Base-by-base conservation (phyloP, 2,329 filamentous ascomycete species). In the Aspergillus pseudoterreus region DNA sequence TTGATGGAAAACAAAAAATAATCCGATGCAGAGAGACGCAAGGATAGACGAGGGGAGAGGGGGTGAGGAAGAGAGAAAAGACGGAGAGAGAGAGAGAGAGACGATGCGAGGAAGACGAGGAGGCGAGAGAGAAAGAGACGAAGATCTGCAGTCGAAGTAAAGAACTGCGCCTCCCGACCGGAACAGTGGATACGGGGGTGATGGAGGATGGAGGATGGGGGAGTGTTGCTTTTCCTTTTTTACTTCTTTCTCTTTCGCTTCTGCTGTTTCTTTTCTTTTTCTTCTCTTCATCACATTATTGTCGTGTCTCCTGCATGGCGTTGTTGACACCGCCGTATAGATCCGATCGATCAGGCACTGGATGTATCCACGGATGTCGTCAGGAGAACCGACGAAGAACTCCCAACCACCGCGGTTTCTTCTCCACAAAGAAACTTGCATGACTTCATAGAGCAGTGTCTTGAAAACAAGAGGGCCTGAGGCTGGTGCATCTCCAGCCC, bases 11-110 rank as follows among this genome's bases (percentile, higher is more conserved):
- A 36, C 41, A 22, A 35, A 15, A 24, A 32, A 14, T 11, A 47
- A n/a, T 30, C n/a, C 30, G 35, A 14, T 12, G 9, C 11, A 27
- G 33, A 49, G 19, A 33, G 39, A 21, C 15, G 21, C 33, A 10
- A 42, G 35, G 22, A 12, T 38, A 44, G 38, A 45, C 42, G 43
- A 55, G 32, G 44, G 43, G 45, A 49, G 45, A 47, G 38, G 15
- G 30, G n/a, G 11, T 39, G 30, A 38, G 27, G 45, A 33, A 45
- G 15, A 19, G 19, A 19, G 19, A 19, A 19, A 19, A 19, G 19
- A 19, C 19, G 22, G 22, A 44, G 32, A 45, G 41, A 30, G 22
- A 44, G 32, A 45, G 41, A 43, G 27, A 43, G 24, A 50, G 19
- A 49, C 27, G 24, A 33, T 36, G 33, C 4, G n/a, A 24, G 22